phyloP scores from a whole-genome alignment of 148 eudicot genomes.

The Tetragonia tetragonoides region DNA sequence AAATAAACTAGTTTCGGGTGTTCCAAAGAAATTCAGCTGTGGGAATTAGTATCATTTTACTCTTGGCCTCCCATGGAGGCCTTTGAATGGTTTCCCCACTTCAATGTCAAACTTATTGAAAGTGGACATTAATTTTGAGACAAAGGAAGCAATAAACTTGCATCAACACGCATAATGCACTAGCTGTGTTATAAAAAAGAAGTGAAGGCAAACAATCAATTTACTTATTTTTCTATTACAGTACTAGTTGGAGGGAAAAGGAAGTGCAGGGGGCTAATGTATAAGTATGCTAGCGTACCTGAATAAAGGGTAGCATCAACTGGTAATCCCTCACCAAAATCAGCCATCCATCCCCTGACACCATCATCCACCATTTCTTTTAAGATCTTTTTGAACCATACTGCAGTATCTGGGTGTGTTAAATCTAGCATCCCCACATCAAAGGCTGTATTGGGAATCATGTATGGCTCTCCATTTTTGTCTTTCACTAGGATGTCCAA shows the following conservation, averaged over 20 bases:
- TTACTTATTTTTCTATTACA: too few species aligned
- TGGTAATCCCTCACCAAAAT: constrained; percentile 97
- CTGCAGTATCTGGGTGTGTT: constrained; percentile 73
- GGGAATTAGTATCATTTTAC: too few species aligned
- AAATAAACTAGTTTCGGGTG: too few species aligned
- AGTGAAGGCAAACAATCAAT: too few species aligned
- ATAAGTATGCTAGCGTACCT: constrained; percentile 36
- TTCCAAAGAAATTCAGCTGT: too few species aligned
- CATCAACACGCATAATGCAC: too few species aligned
- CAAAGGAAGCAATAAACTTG: too few species aligned
- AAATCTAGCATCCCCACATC: constrained; percentile 98
- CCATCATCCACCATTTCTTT: constrained; percentile 90
- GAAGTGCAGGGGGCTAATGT: background rate
- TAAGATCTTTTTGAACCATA: constrained; percentile 83
- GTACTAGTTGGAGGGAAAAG: background rate
- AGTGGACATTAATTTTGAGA: too few species aligned
- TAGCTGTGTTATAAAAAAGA: too few species aligned
- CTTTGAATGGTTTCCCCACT: too few species aligned
- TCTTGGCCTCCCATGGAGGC: too few species aligned
- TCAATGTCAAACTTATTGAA: too few species aligned
- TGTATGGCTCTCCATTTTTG: constrained; percentile 69
- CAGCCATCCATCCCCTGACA: constrained; percentile 99
- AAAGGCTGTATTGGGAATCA: constrained; percentile 98
- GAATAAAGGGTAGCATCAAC: constrained; percentile 86
- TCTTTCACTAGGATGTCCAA: constrained; percentile 83